Percentiles rank a stretch among this genome's conserved stretches.
phyloP scores from a whole-genome alignment of 495 filamentous ascomycete species.

The Sporormia fimetaria region DNA sequence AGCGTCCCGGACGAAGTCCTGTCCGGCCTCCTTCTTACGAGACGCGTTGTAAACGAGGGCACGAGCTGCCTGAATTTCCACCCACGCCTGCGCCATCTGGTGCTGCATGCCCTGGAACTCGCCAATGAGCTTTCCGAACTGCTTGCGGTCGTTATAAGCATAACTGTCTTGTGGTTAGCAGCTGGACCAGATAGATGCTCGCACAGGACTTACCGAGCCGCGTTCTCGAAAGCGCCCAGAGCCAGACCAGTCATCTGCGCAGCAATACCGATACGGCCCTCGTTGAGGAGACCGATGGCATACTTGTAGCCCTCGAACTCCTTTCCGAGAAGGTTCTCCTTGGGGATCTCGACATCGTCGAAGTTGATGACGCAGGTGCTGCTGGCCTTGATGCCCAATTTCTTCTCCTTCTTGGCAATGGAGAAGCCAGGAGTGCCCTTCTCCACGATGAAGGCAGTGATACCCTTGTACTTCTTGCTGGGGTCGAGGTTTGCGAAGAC shows the following conservation, averaged over 20 bases:
- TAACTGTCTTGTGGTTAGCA: conserved; percentile 40
- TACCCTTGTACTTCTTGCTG: conserved; percentile 83
- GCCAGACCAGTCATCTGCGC: conserved; percentile 98
- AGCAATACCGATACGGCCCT: conserved; percentile 94
- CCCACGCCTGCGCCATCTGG: conserved; percentile 92
- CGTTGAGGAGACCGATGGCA: conserved; percentile 90
- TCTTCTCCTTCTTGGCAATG: conserved; percentile 99
- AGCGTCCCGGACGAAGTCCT: conserved; percentile 88
- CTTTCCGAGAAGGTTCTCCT: conserved; percentile 76
- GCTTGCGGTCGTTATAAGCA: conserved; percentile 94
- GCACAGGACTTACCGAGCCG: conserved; percentile 52
- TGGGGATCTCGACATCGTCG: conserved; percentile 85
- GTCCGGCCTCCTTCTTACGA: conserved; percentile 92
- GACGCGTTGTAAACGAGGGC: conserved; percentile 94
- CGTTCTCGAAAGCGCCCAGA: conserved; percentile 91
- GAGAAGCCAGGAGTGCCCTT: conserved; percentile 80
- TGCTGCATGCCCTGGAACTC: conserved; percentile 99
- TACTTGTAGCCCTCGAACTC: conserved; percentile 95
- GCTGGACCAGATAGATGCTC: conserved; percentile 1
- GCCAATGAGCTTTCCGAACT: conserved; percentile 87
- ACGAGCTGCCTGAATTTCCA: conserved; percentile 81
- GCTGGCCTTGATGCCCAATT: conserved; percentile 89
- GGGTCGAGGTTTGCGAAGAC: conserved; percentile 94
- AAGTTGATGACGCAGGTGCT: conserved; percentile 97
- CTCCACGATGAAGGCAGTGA: conserved; percentile 91